Percentiles rank a stretch among this genome's conserved stretches.
phyloP scores from a whole-genome alignment of 148 eudicot genomes.

The Euryodendron excelsum region DNA sequence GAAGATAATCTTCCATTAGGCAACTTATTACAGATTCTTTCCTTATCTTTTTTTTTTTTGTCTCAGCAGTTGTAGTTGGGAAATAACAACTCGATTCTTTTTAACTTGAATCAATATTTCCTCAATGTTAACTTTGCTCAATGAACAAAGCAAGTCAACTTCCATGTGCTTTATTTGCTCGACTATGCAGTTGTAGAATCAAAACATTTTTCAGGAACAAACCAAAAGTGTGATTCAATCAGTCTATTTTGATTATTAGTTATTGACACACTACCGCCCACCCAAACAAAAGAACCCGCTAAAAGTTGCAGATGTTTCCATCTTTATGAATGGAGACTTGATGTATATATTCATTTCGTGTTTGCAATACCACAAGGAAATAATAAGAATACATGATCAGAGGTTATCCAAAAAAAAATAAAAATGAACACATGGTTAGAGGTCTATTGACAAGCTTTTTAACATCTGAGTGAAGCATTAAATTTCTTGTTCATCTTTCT shows the following conservation, averaged over 20 bases:
- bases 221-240: neutral
- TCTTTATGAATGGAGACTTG: too few species aligned
- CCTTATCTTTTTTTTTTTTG: neutral
- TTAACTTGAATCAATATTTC: neutral
- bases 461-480: constrained; percentile 3
- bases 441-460: neutral
- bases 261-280: too few species aligned
- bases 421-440: neutral
- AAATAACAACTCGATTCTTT: neutral
- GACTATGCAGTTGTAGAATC: neutral
- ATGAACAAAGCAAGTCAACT: neutral
- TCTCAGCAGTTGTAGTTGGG: neutral
- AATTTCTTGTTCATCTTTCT: neutral
- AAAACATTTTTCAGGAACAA: neutral
- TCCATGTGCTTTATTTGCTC: neutral
- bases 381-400: too few species aligned
- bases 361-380: too few species aligned
- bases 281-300: too few species aligned
- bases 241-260: neutral
- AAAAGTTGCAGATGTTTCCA: too few species aligned
- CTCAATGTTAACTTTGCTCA: neutral
- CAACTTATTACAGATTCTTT: neutral
- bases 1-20: neutral
- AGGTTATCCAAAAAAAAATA: neutral
- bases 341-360: too few species aligned